Evolutionary conservation across 805 yeast genomes (phyloP).

Genomic region (Tetrapisispora iriomotensis): DNA sequence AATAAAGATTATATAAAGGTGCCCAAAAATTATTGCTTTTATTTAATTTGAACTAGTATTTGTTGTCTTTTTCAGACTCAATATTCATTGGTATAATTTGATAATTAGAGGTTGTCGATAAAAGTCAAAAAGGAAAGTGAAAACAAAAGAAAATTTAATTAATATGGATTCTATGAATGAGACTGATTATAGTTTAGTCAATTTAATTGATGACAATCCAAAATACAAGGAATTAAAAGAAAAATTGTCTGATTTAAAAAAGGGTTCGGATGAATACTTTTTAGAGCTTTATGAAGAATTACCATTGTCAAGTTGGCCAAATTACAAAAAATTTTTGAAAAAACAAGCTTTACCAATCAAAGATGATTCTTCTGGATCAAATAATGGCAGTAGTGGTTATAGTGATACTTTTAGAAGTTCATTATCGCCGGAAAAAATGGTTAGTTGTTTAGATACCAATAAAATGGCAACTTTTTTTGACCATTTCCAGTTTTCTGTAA

Average conservation of each 20-base stretch:
- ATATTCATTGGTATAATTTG: too few species aligned
- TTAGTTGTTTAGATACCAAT: conserved; percentile 34
- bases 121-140: too few species aligned
- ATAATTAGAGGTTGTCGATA: too few species aligned
- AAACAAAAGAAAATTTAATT: too few species aligned
- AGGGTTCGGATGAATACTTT: conserved; percentile 23
- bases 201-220: conserved; percentile 18
- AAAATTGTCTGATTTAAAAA: conserved; percentile 11
- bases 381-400: conserved; percentile 28
- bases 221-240: conserved; percentile 12
- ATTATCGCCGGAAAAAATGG: conserved; percentile 25
- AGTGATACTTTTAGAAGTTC: conserved; percentile 45
- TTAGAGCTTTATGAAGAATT: conserved; percentile 12
- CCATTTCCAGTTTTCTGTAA: conserved; percentile 35
- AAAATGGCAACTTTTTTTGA: conserved; percentile 36
- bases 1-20: too few species aligned
- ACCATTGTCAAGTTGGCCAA: conserved; percentile 20
- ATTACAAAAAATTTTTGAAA: conserved; percentile 16
- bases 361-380: conserved; percentile 1
- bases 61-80: too few species aligned
- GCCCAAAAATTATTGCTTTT: too few species aligned
- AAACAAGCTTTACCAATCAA: conserved; percentile 32
- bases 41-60: too few species aligned
- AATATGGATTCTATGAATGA: too few species aligned
- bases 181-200: conserved; percentile 14